phyloP scores from a whole-genome alignment of 139 green algal species.

The Pycnococcus provasolii region DNA sequence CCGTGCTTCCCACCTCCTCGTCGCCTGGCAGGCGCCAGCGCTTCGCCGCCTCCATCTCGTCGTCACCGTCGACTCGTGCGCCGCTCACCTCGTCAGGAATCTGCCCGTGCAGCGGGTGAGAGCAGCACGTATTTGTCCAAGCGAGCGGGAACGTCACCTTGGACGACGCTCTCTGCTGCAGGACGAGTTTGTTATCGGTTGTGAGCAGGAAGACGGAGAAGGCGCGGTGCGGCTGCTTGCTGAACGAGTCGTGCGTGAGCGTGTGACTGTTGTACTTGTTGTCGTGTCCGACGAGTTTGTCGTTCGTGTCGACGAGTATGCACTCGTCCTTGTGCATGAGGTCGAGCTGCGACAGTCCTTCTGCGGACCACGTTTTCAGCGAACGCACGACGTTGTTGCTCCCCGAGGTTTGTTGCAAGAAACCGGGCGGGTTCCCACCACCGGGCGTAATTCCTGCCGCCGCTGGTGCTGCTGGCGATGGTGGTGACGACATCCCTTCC shows the following conservation, averaged over 20 bases:
- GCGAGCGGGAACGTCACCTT: slow-evolving; percentile 94
- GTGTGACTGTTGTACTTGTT: slow-evolving; percentile 57
- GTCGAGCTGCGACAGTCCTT: slow-evolving; percentile 2
- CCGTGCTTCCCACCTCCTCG: neutral
- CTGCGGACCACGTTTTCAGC: too few relatives aligned
- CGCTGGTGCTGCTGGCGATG: too few relatives aligned
- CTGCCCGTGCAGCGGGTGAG: slow-evolving; percentile 75
- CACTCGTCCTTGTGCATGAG: slow-evolving; percentile 73
- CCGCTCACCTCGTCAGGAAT: slow-evolving; percentile 32
- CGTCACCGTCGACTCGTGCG: too few relatives aligned
- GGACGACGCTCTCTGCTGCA: slow-evolving; percentile 57
- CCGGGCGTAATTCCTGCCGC: too few relatives aligned
- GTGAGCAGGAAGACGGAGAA: slow-evolving; percentile 97
- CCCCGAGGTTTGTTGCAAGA: too few relatives aligned
- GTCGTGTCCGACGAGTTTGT: slow-evolving; percentile 53
- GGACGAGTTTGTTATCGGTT: slow-evolving; percentile 60
- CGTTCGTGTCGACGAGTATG: slow-evolving; percentile 68
- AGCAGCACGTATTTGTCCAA: slow-evolving; percentile 98
- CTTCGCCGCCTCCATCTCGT: slow-evolving; percentile 27
- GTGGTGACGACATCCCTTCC: too few relatives aligned
- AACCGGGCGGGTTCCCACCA: too few relatives aligned
- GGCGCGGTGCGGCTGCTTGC: slow-evolving; percentile 57
- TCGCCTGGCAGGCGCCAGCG: slow-evolving; percentile 14
- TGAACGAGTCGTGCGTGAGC: slow-evolving; percentile 75
- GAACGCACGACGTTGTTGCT: too few relatives aligned